These are phyloP conservation scores for Botrytis galanthina DNA, from an alignment of 2,329 filamentous ascomycete genomes.

Conservation along the genomic window DNA sequence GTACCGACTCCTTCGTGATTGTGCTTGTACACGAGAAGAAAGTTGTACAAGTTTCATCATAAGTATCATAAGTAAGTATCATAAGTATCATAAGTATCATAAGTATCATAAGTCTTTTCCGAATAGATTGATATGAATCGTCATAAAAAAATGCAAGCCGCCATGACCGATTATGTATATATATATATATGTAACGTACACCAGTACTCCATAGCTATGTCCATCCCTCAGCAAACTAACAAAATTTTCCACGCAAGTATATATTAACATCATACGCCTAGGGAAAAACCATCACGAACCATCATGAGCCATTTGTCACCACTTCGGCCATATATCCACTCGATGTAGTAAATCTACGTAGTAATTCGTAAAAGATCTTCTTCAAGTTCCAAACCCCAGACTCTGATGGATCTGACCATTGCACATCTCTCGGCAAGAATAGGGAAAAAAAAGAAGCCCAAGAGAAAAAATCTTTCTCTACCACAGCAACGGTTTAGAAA, in stretches of 20 bases:
- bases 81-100: neutral
- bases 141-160: neutral
- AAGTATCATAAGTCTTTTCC: neutral
- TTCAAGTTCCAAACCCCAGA: slow-evolving; percentile 7
- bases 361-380: slow-evolving; percentile 4
- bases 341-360: neutral
- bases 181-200: neutral
- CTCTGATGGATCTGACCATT: neutral
- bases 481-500: slow-evolving; percentile 11
- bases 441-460: neutral
- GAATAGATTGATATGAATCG: neutral
- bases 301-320: slow-evolving; percentile 14
- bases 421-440: neutral
- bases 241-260: neutral
- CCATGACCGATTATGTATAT: neutral
- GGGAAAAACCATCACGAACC: neutral
- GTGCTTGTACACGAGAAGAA: neutral
- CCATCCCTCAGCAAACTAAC: neutral
- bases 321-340: slow-evolving; percentile 14
- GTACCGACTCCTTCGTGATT: neutral
- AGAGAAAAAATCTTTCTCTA: slow-evolving; percentile 14
- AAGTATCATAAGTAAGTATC: neutral
- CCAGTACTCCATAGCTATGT: neutral
- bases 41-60: neutral
- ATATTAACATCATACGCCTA: neutral